phyloP scores from a whole-genome alignment of 331 rosid genomes.

The Acacia pycnantha region DNA sequence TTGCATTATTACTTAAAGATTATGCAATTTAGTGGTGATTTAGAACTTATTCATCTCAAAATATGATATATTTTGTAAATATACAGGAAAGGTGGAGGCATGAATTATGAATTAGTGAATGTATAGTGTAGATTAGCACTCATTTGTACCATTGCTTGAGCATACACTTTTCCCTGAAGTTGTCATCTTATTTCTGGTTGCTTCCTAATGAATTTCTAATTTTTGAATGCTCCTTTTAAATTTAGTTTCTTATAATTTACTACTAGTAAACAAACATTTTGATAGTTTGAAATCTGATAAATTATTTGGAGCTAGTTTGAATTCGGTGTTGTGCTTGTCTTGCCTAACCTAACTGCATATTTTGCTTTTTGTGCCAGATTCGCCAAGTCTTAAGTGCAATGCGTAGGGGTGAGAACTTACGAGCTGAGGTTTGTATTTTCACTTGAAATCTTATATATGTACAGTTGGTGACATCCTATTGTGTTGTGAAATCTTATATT shows the following conservation, averaged over 20 bases:
- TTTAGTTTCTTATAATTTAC: constrained; percentile 6
- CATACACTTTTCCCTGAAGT: constrained; percentile 5
- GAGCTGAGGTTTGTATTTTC: constrained; percentile 71
- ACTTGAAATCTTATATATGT: constrained; percentile 10
- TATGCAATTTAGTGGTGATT: not conserved
- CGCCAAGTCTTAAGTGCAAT: constrained; percentile 88
- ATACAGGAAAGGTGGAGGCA: not conserved
- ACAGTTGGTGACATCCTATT: constrained; percentile 12
- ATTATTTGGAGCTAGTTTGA: not conserved
- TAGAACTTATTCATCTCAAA: not conserved
- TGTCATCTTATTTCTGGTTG: constrained; percentile 26
- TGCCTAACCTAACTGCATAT: constrained; percentile 20
- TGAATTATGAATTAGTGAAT: not conserved
- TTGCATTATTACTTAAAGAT: not conserved
- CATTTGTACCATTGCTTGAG: constrained; percentile 2
- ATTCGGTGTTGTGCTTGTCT: constrained; percentile 20
- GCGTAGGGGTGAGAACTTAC: constrained; percentile 88
- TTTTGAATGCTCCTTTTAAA: constrained; percentile 5
- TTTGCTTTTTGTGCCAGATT: constrained; percentile 59
- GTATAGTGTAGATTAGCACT: not conserved
- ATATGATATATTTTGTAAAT: not conserved
- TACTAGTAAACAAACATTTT: constrained; percentile 14
- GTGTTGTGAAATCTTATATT: constrained; percentile 20
- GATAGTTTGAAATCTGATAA: constrained; percentile 8
- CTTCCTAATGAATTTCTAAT: constrained; percentile 23